phyloP scores from a whole-genome alignment of 2,329 filamentous ascomycete genomes.

The Aspergillus cejpii region DNA sequence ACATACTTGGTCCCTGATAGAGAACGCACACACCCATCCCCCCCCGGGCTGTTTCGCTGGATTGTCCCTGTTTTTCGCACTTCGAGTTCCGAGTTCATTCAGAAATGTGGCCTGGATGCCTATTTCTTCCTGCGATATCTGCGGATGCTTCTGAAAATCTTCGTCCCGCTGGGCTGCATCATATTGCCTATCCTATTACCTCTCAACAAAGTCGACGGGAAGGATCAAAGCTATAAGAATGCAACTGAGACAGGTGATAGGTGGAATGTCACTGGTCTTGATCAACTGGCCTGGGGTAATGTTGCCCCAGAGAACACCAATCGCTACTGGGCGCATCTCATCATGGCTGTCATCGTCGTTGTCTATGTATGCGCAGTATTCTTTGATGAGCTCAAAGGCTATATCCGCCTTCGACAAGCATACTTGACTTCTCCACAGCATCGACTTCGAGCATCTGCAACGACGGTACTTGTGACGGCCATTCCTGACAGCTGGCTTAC shows the following conservation, averaged over 20 bases:
- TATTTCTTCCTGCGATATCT: constrained; percentile 96
- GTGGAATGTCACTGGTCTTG: constrained; percentile 59
- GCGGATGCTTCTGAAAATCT: constrained; percentile 80
- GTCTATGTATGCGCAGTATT: constrained; percentile 81
- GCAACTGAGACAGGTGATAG: constrained; percentile 32
- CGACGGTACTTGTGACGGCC: constrained; percentile 84
- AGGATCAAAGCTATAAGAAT: constrained; percentile 50
- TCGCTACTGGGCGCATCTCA: constrained; percentile 76
- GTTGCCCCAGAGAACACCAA: constrained; percentile 58
- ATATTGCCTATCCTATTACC: constrained; percentile 82
- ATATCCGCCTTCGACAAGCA: constrained; percentile 87
- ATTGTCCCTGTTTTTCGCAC: constrained; percentile 56
- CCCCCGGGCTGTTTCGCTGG: constrained; percentile 51
- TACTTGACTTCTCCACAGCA: constrained; percentile 94
- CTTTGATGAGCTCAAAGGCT: constrained; percentile 77
- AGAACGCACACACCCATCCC: constrained; percentile 71
- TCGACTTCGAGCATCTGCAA: constrained; percentile 84
- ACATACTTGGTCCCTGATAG: constrained; percentile 81
- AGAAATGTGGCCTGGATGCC: constrained; percentile 90
- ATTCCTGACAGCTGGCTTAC: constrained; percentile 89
- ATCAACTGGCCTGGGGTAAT: constrained; percentile 83
- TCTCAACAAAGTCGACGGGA: constrained; percentile 68
- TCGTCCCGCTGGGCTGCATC: constrained; percentile 70
- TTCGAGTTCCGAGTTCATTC: constrained; percentile 77
- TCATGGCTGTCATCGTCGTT: constrained; percentile 71